Evolutionary conservation across 2,329 filamentous ascomycete species (phyloP), one percentile per base, ranked within the genome.

Genomic region (Elsinoe fawcettii): DNA sequence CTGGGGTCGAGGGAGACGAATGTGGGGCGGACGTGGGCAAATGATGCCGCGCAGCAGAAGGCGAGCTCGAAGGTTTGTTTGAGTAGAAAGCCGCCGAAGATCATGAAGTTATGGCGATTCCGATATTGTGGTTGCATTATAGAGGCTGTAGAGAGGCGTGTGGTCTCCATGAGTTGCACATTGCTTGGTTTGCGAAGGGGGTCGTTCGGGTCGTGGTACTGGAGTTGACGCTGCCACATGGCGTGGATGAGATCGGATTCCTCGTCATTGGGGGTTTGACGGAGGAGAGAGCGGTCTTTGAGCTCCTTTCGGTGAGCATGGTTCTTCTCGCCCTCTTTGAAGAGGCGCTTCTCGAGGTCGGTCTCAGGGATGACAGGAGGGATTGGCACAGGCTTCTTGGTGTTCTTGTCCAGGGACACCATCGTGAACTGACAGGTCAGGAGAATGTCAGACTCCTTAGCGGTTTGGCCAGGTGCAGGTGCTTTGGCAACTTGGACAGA

Each of bases 81-180:
- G 9, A 90, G 75, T 9, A 89, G 78, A 67, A 85, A 88, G 12
- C 86, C 86, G 54, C 86, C 86, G 64, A 89, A 90, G 56, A 90
- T 87, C 85, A 88, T 88, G 69, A 86, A 87, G 64, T 86, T 83
- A 69, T 88, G 85, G 1, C 83, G 71, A 68, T 86, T 86, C 49
- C 84, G 79, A 67, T 84, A 80, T 68, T 87, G 84, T 0, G 86
- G 86, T 67, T 88, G 85, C 86, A 89, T 89, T 62, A 90, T 87
- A 63, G 79, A 80, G 9, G 86, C 84, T 1, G 84, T 83, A 64
- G 80, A 80, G 30, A 88, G 78, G 32, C 75, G 74, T 1, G 84
- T 82, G 62, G 80, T 78, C 60, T 82, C 75, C 78, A 89, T 88
- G 65, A 77, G 80, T 36, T 79, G 70, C 2, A 81, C 78, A 62